Evolutionary conservation across 306 rosid species (phyloP).

Genomic region (Boehmeria nivea): DNA sequence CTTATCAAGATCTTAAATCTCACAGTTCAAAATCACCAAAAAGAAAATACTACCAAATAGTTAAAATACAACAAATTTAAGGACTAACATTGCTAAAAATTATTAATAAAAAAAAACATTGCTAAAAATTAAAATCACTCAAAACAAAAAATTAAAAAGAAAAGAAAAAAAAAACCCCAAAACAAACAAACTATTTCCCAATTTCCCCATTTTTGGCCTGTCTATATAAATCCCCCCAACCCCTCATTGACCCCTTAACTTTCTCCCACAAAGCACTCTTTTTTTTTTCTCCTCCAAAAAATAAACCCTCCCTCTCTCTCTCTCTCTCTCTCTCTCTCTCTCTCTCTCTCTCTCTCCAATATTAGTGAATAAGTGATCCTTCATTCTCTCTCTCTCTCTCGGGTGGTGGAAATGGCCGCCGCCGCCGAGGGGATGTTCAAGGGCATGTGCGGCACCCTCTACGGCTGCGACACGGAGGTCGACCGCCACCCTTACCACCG

Average conservation of each 20-base stretch:
- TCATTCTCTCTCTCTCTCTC: too few relatives aligned
- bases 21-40: too few relatives aligned
- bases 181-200: not conserved
- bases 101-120: too few relatives aligned
- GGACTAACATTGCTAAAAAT: too few relatives aligned
- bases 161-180: not conserved
- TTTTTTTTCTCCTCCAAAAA: too few relatives aligned
- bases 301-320: not conserved
- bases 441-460: slow-evolving; percentile 41
- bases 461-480: slow-evolving; percentile 33
- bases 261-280: not conserved
- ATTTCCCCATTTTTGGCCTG: not conserved
- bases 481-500: slow-evolving; percentile 77
- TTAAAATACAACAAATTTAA: too few relatives aligned
- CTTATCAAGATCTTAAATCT: too few relatives aligned
- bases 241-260: not conserved
- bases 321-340: not conserved
- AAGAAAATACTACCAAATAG: too few relatives aligned
- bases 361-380: too few relatives aligned
- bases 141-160: too few relatives aligned
- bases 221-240: slow-evolving; percentile 2
- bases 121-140: too few relatives aligned
- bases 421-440: slow-evolving; percentile 27
- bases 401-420: slow-evolving; percentile 17
- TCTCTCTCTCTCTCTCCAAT: not conserved